Base-by-base conservation (phyloP, 805 yeast species). In the Starmerella tilneyi region DNA sequence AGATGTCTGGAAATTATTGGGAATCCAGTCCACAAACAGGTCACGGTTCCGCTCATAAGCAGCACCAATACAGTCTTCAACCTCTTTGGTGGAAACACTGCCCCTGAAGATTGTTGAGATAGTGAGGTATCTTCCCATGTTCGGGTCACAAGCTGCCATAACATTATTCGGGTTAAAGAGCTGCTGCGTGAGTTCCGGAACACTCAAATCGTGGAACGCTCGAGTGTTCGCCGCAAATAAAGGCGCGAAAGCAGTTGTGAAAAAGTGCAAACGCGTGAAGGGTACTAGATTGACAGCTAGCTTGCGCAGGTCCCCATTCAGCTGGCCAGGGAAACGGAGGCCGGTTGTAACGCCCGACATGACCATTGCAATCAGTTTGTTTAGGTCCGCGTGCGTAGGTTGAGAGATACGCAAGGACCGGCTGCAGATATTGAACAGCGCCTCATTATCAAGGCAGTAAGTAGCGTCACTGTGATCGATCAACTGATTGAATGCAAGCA, bases 311-410 rank as follows among this genome's bases (percentile, higher is more conserved):
- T 86, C 96, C 19, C 94, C 83, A 70, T 86, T 86, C 61, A 86
- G 76, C 70, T 86, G 95, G 63, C 96, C 95, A 50, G 96, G 96
- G 72, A 80, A 86, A 67, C 96, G 82, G 58, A 86, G 73, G 9
- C 94, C 84, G 16, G 96, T 88, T 47, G 96, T 86, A 48, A 86
- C 89, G 67, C 96, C 96, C 19, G 94, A 81, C 96, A 86, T 86
- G 44, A 86, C 96, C 40, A 84, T 74, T 20, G 94, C 81, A 33
- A 86, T 92, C 60, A 86, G 75, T 56, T 75, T 77, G 69, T 86
- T 86, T 60, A 88, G 75, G 61, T 86, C 92, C 48, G 68, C 72
- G 65, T 84, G 84, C 36, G 78, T 72, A 46, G 96, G 96, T 60
- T 77, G 84, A 33, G 72, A 72, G 59, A 86, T 72, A 64, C 81